Base-by-base conservation (phyloP, 192 early-diverging fungal genomes). In the Entomortierella chlamydospora region DNA sequence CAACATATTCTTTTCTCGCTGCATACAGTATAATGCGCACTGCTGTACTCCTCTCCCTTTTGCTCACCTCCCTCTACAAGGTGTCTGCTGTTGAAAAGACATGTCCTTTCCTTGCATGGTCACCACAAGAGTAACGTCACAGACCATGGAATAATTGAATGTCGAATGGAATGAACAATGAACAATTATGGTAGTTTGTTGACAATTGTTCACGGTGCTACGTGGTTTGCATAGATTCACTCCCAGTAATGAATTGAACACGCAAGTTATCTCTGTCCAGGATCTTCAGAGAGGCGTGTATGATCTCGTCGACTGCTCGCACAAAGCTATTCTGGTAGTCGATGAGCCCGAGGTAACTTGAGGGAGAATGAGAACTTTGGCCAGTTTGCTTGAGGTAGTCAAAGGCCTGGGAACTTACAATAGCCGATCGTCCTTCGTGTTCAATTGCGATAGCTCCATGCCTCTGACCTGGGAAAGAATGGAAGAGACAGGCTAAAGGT, bases 21-120 rank as follows among this genome's bases (percentile, higher is more conserved):
- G n/a, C n/a, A n/a, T n/a, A n/a, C n/a, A n/a, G n/a, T n/a, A n/a
- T n/a, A n/a, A 79, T 79, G 76, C 68, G 68, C 30, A 52, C 68
- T n/a, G 22, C 68, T 28, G 29, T 70, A 31, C n/a, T 79, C 15
- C 23, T 79, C 39, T 64, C 68, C 31, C 42, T 79, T 28, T 43
- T 79, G 8, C 53, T 70, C 12, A 45, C 76, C 54, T 70, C 76
- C 11, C 34, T 70, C 17, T 79, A 66, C 50, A 55, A 70, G 68
- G 76, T 79, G n/a, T 70, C 76, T 13, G 76, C 76, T 9, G 47
- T 79, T 15, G 76, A 79, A 55, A 70, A 70, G 25, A 70, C 76
- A 4, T 30, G 62, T n/a, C 76, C 76, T 0, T 79, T 79, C 68
- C 55, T 79, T 12, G 76, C 76, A 39, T 79, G 68, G 62, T 79